Evolutionary conservation across 2,329 filamentous ascomycete species (phyloP), one percentile per base, ranked within the genome.

Genomic region (Fusarium graminum): DNA sequence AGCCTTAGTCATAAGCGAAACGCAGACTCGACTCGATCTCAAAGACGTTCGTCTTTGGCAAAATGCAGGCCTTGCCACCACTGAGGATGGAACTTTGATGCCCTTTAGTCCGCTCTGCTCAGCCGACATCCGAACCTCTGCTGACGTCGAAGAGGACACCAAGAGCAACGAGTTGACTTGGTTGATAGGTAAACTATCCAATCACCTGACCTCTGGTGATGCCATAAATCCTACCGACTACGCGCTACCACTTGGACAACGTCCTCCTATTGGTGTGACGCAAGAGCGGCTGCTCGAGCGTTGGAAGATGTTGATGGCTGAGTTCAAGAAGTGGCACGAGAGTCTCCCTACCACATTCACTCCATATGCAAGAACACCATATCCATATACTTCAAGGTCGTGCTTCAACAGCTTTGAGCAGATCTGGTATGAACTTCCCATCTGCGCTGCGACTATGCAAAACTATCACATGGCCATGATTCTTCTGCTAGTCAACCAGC

Each of bases 381-480:
- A 49, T 3, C 17, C 32, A 2, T 14, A 28, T 9, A 26, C 22
- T 0, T 3, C 16, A 6, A 17, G 17, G 0, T 19, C 55, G 1
- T 58, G 28, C 7, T 60, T 65, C 22, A 7, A 25, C 2, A 30
- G 26, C 0, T 85, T 83, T 74, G 81, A 76, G 1, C 85, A 89
- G 70, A 81, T 88, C 13, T 90, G 88, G 87, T 89, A 88, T 73
- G 83, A 83, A 51, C 80, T 86, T 1, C 82, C 87, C 0, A 85
- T 90, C 81, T 90, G 87, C 74, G 87, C 85, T 0, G 87, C 87
- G 4, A 86, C 87, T 2, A 90, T 90, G 82, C 87, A 89, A 69
- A 83, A 83, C 59, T 90, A 88, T 65, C 85, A 90, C 69, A 89
- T 90, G 79, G 86, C 86, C 1, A 82, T 85, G 41, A 86, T 90